These are phyloP conservation scores for Mortierella antarctica DNA, from an alignment of 192 early-diverging fungal species.

Conservation along the genomic window DNA sequence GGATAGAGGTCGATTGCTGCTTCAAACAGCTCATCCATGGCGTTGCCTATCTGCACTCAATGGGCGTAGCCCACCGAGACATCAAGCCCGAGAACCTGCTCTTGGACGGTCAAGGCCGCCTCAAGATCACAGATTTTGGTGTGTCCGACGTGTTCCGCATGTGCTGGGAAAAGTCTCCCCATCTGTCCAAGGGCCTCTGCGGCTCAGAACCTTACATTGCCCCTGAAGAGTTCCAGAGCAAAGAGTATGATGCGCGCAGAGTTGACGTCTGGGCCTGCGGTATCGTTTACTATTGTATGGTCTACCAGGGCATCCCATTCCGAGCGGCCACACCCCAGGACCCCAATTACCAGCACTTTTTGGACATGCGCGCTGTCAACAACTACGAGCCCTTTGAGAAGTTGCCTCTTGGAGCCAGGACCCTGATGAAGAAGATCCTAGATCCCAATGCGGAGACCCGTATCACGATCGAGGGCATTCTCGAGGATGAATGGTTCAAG, in stretches of 20 bases:
- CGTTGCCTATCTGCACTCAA: conserved; percentile 87
- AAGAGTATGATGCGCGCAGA: conserved; percentile 90
- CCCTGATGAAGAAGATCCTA: conserved; percentile 81
- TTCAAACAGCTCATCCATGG: conserved; percentile 94
- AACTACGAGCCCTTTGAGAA: conserved; percentile 84
- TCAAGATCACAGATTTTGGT: conserved; percentile 99
- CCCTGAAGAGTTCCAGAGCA: conserved; percentile 81
- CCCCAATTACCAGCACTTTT: conserved; percentile 71
- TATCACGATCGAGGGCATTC: conserved; percentile 73
- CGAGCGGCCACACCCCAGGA: conserved; percentile 69
- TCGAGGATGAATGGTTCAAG: conserved; percentile 81
- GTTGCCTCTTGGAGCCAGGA: conserved; percentile 71
- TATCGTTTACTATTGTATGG: conserved; percentile 91
- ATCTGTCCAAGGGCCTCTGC: conserved; percentile 87
- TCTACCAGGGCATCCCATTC: conserved; percentile 75
- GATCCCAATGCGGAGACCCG: conserved; percentile 80
- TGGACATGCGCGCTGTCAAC: conserved; percentile 57
- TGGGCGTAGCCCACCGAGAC: conserved; percentile 93
- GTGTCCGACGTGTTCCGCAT: conserved; percentile 94
- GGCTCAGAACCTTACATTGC: conserved; percentile 98
- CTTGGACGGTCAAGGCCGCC: conserved; percentile 75
- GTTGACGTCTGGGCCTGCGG: conserved; percentile 95
- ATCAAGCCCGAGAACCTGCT: conserved; percentile 91
- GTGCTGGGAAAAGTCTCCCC: conserved; percentile 80
- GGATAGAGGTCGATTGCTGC: conserved; percentile 86